Conservation (phyloP, 805 yeast species). For the Metschnikowia continentalis region DNA sequence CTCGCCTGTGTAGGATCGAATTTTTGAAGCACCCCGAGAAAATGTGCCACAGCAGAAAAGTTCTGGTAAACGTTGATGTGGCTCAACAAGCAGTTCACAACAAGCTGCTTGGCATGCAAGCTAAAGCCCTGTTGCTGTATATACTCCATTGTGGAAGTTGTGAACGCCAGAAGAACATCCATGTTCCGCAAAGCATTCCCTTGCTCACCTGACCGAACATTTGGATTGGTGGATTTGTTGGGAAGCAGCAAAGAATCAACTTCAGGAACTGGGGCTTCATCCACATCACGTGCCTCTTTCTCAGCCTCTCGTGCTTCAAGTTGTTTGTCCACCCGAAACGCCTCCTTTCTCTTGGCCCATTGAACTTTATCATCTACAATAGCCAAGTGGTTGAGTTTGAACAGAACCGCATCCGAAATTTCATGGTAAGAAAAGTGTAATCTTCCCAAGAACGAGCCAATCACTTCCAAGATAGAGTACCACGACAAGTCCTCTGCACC, state of each 20-base stretch:
- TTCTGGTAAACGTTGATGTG: slow-evolving; percentile 34
- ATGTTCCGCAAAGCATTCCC: slow-evolving; percentile 35
- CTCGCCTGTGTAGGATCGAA: neutral
- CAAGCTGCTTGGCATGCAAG: slow-evolving; percentile 17
- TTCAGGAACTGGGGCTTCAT: neutral
- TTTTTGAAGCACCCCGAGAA: slow-evolving; percentile 24
- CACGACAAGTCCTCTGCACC: slow-evolving; percentile 23
- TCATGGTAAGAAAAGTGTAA: slow-evolving; percentile 22
- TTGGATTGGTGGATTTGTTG: slow-evolving; percentile 22
- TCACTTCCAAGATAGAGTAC: slow-evolving; percentile 28
- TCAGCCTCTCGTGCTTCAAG: neutral
- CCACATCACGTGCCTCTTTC: slow-evolving; percentile 1
- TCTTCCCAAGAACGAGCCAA: slow-evolving; percentile 22
- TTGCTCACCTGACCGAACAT: slow-evolving; percentile 21
- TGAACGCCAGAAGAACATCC: slow-evolving; percentile 21
- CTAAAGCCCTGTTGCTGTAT: slow-evolving; percentile 6
- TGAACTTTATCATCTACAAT: slow-evolving; percentile 24
- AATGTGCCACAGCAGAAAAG: slow-evolving; percentile 27
- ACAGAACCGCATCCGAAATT: slow-evolving; percentile 27
- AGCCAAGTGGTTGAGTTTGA: slow-evolving; percentile 24
- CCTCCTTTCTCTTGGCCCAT: slow-evolving; percentile 10
- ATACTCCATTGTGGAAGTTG: slow-evolving; percentile 23
- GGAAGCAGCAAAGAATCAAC: slow-evolving; percentile 9
- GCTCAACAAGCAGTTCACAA: slow-evolving; percentile 35
- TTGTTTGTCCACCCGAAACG: neutral